Conservation (phyloP, 2,329 filamentous ascomycete genomes). For the Chrysoporthe puriensis region DNA sequence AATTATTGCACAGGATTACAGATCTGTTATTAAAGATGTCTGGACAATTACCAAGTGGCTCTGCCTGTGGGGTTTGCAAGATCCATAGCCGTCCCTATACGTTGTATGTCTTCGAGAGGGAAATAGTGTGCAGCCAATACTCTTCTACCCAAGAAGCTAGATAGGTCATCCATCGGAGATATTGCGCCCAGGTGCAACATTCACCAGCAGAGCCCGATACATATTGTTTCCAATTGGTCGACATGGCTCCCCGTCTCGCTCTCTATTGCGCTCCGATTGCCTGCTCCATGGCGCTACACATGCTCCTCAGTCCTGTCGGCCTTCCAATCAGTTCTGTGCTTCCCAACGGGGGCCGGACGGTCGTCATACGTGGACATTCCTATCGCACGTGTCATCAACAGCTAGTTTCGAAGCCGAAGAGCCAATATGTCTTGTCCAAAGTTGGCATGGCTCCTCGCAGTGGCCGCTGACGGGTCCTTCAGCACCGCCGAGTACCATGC, state of each 20-base stretch:
- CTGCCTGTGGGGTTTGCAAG: no score
- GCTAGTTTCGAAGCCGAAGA: neutral
- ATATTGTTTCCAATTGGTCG: neutral
- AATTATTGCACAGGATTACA: no score
- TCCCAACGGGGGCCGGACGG: neutral
- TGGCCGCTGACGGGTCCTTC: slow-evolving; percentile 39
- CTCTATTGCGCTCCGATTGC: slow-evolving; percentile 38
- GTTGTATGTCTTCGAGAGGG: neutral
- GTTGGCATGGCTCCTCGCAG: slow-evolving; percentile 28
- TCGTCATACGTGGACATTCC: neutral
- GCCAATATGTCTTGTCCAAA: slow-evolving; percentile 20
- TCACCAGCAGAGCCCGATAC: neutral
- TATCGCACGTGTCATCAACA: neutral
- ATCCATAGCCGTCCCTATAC: no score
- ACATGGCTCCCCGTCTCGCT: slow-evolving; percentile 4
- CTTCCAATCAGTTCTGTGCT: slow-evolving; percentile 33
- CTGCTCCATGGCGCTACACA: slow-evolving; percentile 38
- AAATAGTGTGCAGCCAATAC: neutral
- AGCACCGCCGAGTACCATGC: slow-evolving; percentile 35
- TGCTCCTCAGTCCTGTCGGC: slow-evolving; percentile 37
- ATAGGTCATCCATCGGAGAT: neutral
- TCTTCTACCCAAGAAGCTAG: neutral
- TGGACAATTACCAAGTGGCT: no score
- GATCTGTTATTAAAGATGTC: no score
- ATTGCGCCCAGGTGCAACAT: neutral